Conservation (phyloP, 2,329 filamentous ascomycete species). For the Davidsoniella neocaledoniae region DNA sequence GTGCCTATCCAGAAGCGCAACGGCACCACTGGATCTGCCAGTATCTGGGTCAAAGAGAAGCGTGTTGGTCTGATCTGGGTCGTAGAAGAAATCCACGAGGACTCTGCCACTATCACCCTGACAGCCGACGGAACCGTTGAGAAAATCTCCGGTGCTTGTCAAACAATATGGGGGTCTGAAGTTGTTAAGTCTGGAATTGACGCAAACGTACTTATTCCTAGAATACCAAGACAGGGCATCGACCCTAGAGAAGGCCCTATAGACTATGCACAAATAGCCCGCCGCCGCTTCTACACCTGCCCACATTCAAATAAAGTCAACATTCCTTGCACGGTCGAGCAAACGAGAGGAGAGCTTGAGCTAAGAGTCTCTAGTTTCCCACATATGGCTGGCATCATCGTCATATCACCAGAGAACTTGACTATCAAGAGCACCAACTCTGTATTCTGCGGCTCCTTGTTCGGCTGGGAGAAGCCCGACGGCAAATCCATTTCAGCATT, state of each 20-base stretch:
- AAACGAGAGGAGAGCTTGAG: conserved; percentile 49
- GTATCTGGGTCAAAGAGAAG: conserved; percentile 98
- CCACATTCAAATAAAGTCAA: conserved; percentile 60
- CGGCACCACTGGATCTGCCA: conserved; percentile 78
- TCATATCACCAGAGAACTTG: conserved; percentile 63
- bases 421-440: conserved; percentile 84
- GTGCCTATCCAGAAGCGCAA: conserved; percentile 95
- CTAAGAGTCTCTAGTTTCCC: conserved; percentile 86
- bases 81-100: conserved; percentile 90
- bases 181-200: conserved; percentile 51
- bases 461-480: conserved; percentile 73
- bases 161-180: conserved; percentile 70
- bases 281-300: conserved; percentile 69
- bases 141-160: conserved; percentile 56
- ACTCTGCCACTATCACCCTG: conserved; percentile 61
- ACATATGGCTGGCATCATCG: conserved; percentile 92
- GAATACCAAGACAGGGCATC: conserved; percentile 60
- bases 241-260: conserved; percentile 53
- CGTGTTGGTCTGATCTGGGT: conserved; percentile 90
- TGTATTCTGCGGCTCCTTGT: conserved; percentile 82
- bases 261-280: conserved; percentile 59
- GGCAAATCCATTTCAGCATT: conserved; percentile 64
- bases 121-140: conserved; percentile 63
- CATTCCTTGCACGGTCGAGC: conserved; percentile 70
- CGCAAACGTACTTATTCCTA: conserved; percentile 62